Conservation (phyloP, 2,329 filamentous ascomycete genomes). For the Ceratocystis cubensis region DNA sequence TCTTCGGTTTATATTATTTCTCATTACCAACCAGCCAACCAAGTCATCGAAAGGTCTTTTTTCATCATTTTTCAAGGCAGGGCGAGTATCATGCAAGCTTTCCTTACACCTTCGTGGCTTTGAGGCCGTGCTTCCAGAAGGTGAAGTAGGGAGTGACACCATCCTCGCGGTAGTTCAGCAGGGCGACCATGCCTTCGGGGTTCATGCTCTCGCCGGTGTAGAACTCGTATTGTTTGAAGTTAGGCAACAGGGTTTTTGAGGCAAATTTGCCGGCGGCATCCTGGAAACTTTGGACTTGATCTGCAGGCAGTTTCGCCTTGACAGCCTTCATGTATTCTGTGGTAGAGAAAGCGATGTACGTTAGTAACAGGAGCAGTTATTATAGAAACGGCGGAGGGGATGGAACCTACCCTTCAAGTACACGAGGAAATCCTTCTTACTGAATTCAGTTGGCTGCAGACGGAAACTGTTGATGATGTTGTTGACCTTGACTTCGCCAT, state of each 20-base stretch:
- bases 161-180: slow-evolving; percentile 97
- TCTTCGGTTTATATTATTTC: neutral
- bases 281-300: slow-evolving; percentile 48
- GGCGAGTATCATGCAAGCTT: neutral
- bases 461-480: slow-evolving; percentile 91
- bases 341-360: neutral
- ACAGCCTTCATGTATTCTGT: slow-evolving; percentile 84
- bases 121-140: slow-evolving; percentile 90
- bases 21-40: neutral
- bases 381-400: neutral
- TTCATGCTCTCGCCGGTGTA: slow-evolving; percentile 87
- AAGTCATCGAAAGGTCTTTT: neutral
- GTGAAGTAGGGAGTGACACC: slow-evolving; percentile 80
- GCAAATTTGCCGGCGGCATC: slow-evolving; percentile 58
- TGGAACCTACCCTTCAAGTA: slow-evolving; percentile 70
- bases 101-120: slow-evolving; percentile 78
- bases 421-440: slow-evolving; percentile 74
- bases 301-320: slow-evolving; percentile 34
- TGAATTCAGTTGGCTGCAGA: slow-evolving; percentile 61
- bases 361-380: neutral
- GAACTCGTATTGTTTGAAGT: slow-evolving; percentile 96
- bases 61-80: neutral
- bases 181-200: slow-evolving; percentile 83
- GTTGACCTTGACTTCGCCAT: slow-evolving; percentile 62
- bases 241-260: slow-evolving; percentile 67